These are phyloP conservation scores for Musa troglodytarum DNA, from an alignment of 176 grass and related monocot species.

Conservation along the genomic window DNA sequence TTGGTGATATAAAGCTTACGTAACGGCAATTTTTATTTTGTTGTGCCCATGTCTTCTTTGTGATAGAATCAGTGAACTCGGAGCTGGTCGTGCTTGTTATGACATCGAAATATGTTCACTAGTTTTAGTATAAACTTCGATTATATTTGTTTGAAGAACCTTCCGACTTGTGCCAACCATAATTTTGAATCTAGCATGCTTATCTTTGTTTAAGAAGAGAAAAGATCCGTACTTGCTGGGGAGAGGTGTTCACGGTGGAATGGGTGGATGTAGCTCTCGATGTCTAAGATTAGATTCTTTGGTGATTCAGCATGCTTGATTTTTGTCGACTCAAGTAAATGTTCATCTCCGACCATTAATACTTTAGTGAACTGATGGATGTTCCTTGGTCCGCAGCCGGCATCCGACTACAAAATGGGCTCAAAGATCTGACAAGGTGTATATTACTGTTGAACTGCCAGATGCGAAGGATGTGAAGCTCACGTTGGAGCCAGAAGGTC, in stretches of 20 bases:
- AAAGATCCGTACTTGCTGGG: too few species aligned
- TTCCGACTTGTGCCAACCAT: too few species aligned
- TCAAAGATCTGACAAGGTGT: constrained; percentile 61
- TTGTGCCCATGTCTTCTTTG: too few species aligned
- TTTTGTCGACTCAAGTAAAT: background rate
- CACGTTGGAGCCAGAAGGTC: constrained; percentile 65
- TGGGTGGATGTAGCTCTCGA: too few species aligned
- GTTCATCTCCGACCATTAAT: background rate
- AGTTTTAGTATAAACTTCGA: background rate
- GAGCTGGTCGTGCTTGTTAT: background rate
- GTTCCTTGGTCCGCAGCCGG: constrained; percentile 32
- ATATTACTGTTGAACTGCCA: constrained; percentile 63
- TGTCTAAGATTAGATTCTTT: too few species aligned
- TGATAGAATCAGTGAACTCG: too few species aligned
- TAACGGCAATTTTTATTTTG: background rate
- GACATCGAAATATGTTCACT: background rate
- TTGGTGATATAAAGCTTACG: background rate
- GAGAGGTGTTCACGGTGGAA: too few species aligned
- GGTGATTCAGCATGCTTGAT: too few species aligned
- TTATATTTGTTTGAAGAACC: too few species aligned
- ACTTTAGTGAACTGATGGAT: background rate
- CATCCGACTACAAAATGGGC: constrained; percentile 93
- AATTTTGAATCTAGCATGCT: too few species aligned
- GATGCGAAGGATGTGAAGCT: constrained; percentile 93
- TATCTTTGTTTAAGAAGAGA: too few species aligned